Base-by-base conservation (phyloP, 106 monocot genomes). In the Dioscorea dumetorum region DNA sequence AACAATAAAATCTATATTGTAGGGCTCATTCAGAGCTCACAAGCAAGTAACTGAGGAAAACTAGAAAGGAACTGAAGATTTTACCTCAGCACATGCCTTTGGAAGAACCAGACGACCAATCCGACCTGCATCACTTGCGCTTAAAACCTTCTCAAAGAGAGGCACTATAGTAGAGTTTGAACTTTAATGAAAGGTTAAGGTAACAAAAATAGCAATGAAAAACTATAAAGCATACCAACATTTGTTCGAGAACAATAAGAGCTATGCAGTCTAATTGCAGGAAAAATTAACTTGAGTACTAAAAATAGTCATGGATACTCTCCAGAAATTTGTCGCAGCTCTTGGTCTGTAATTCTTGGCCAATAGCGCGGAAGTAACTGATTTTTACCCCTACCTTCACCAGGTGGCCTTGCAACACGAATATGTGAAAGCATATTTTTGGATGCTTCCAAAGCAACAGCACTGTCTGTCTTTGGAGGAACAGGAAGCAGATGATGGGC, bases 311-410 rank as follows among this genome's bases (percentile, higher is more conserved):
- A 19, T 71, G 97, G 97, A 97, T 97, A 97, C 97, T 90, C 89
- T 87, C 92, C 97, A 74, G 92, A 92, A 74, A 97, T 97, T 78
- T 97, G 92, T 53, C 87, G 92, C 24, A 97, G 73, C 71, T 97
- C 97, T 87, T 97, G 89, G 41, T 97, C 97, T 33, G 97, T 97
- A 67, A 97, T 97, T 80, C 97, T 84, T 72, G 97, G 97, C 97
- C 97, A 92, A 68, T 91, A 97, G 22, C 95, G 88, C 48, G 92
- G 92, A 74, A 97, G 92, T 24, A 92, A 77, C 49, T 97, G 91
- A 84, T 75, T 90, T 69, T 89, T 71, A 4, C 91, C 88, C 68
- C 83, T 83, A 57, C 92, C 88, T 67, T 97, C 95, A 60, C 67
- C 84, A 76, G 95, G 92, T 60, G 95, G 95, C 67, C 91, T 80